Base-by-base conservation (phyloP, 306 rosid species). In the Malus orientalis region DNA sequence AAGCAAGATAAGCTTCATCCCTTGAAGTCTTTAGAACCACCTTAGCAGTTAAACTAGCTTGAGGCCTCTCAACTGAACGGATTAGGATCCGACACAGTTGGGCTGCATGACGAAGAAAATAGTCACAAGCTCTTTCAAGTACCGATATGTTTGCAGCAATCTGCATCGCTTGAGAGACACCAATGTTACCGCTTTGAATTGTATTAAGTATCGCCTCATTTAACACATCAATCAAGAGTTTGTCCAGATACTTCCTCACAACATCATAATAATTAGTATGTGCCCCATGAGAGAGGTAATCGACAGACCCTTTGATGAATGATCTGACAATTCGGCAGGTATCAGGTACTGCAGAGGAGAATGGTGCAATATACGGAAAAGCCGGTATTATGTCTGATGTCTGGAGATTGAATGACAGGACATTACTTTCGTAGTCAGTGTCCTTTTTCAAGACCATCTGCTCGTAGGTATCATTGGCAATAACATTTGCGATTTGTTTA, bases 121-220 rank as follows among this genome's bases (percentile, higher is more conserved):
- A 95, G 77, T 92, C 97, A 76, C 99, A 92, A 61, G 97, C 97
- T 85, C 93, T 88, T 89, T 95, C 99, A 12, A 95, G 83, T 78
- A 82, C 87, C 45, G 99, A 36, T 81, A 89, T 84, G 86, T 95
- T 95, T 49, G 99, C 97, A 76, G 97, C 97, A 27, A 92, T 85
- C 87, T 95, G 99, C 99, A 95, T 95, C 70, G 97, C 99, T 71
- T 88, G 97, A 77, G 97, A 84, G 45, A 91, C 87, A 13, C 86
- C 89, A 75, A 88, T 89, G 80, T 20, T 87, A 47, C 88, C 83
- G 42, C 89, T 76, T 63, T 87, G 83, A 74, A 95, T 87, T 5
- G 80, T 86, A 42, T 87, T 75, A 10, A 92, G 93, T 62, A 95
- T 82, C 45, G 77, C 75, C 81, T 87, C 97, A 78, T 90, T 95